phyloP scores from a whole-genome alignment of 192 early-diverging fungal genomes.

The Umbelopsis isabellina region DNA sequence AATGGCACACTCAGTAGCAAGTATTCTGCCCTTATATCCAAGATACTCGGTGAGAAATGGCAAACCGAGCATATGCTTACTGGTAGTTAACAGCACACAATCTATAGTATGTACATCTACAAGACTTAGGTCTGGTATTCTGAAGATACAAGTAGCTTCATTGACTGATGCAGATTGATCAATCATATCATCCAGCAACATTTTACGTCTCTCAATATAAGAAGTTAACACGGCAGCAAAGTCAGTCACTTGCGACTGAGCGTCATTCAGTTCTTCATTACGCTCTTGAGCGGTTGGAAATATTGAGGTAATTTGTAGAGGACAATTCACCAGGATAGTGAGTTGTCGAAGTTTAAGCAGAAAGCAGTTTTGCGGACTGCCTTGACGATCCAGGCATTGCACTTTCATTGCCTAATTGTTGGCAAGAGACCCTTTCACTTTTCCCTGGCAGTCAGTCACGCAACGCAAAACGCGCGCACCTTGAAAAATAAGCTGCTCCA shows the following conservation, averaged over 20 bases:
- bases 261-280: not conserved
- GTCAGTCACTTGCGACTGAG: conserved; percentile 5
- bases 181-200: conserved; percentile 14
- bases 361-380: conserved; percentile 25
- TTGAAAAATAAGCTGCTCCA: too few species aligned
- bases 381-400: conserved; percentile 27
- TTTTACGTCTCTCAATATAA: conserved; percentile 23
- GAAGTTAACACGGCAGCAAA: conserved; percentile 7
- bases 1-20: conserved; percentile 82
- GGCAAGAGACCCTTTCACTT: too few species aligned
- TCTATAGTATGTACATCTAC: conserved; percentile 73
- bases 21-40: conserved; percentile 74
- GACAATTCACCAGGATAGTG: conserved; percentile 37
- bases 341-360: conserved; percentile 29
- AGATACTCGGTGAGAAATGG: conserved; percentile 86
- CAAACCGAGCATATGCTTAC: conserved; percentile 73
- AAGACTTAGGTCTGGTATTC: conserved; percentile 52
- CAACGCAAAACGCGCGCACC: too few species aligned
- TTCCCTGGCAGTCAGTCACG: too few species aligned
- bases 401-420: conserved; percentile 29
- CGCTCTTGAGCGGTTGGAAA: not conserved
- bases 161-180: conserved; percentile 9
- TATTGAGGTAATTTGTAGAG: conserved; percentile 21
- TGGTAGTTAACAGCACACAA: conserved; percentile 76
- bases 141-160: conserved; percentile 28